A percentile compares a stretch with the other conserved stretches of the same genome.
Conservation (phyloP, 805 yeast genomes). For the Candida sphagnicola region DNA sequence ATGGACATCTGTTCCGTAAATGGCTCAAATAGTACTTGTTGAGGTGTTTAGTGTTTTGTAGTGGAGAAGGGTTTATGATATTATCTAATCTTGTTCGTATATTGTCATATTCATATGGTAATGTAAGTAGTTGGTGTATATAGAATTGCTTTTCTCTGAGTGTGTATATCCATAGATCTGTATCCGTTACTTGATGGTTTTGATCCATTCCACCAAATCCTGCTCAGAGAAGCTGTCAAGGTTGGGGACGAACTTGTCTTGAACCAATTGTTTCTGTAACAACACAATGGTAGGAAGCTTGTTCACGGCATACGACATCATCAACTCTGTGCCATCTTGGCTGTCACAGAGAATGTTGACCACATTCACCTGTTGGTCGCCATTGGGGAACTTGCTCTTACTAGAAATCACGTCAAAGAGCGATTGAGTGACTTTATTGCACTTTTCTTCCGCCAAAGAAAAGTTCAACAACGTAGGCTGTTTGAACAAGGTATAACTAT, state of each 20-base stretch:
- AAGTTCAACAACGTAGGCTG: slow-evolving; percentile 70
- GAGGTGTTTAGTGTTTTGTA: too few species aligned
- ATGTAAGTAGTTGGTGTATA: too few species aligned
- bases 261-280: slow-evolving; percentile 60
- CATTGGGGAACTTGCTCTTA: slow-evolving; percentile 26
- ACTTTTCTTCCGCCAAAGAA: slow-evolving; percentile 62
- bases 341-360: slow-evolving; percentile 74
- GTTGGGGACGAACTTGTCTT: slow-evolving; percentile 23
- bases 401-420: slow-evolving; percentile 35
- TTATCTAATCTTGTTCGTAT: too few species aligned
- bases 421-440: slow-evolving; percentile 60
- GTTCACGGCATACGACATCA: slow-evolving; percentile 49
- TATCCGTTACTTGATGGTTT: slow-evolving; percentile 6
- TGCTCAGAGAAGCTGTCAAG: slow-evolving; percentile 20
- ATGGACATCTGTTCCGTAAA: too few species aligned
- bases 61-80: too few species aligned
- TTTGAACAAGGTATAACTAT: slow-evolving; percentile 46
- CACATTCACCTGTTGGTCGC: slow-evolving; percentile 42
- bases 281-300: slow-evolving; percentile 66
- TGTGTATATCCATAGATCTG: too few species aligned
- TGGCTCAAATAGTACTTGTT: too few species aligned
- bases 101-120: too few species aligned
- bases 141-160: too few species aligned
- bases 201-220: slow-evolving; percentile 30
- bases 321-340: slow-evolving; percentile 55